phyloP scores from a whole-genome alignment of 2,329 filamentous ascomycete species.

The Cytospora piceae region DNA sequence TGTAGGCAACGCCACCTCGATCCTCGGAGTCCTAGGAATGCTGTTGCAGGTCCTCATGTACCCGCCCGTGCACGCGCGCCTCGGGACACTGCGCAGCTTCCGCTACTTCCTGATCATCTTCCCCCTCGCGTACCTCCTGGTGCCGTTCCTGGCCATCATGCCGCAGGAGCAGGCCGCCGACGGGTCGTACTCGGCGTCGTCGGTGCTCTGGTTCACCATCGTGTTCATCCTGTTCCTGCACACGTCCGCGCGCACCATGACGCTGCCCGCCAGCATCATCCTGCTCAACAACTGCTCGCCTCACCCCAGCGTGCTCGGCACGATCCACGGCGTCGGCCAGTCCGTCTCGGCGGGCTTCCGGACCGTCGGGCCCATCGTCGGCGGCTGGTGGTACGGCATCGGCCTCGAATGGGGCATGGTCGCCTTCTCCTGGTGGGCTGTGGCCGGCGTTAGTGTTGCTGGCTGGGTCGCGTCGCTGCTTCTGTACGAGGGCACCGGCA shows the following conservation, averaged over 20 bases:
- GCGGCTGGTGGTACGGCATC: constrained; percentile 53
- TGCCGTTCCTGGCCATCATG: constrained; percentile 68
- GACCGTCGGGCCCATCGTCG: constrained; percentile 54
- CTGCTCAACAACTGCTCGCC: constrained; percentile 65
- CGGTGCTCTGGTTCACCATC: constrained; percentile 59
- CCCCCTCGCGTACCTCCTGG: constrained; percentile 67
- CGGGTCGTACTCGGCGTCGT: constrained; percentile 23
- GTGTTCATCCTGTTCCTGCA: constrained; percentile 67
- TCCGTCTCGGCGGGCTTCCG: constrained; percentile 54
- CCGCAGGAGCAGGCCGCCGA: constrained; percentile 42
- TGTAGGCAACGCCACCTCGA: constrained; percentile 70
- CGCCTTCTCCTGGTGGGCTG: constrained; percentile 52
- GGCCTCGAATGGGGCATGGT: constrained; percentile 51
- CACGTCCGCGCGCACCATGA: constrained; percentile 74
- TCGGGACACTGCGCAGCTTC: constrained; percentile 71
- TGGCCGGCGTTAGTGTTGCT: constrained; percentile 54
- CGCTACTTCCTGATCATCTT: constrained; percentile 68
- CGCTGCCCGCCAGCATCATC: constrained; percentile 61
- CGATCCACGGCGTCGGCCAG: constrained; percentile 58
- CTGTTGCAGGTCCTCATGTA: constrained; percentile 71
- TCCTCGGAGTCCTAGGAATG: constrained; percentile 71
- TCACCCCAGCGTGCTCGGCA: constrained; percentile 60
- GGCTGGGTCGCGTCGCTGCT: constrained; percentile 63
- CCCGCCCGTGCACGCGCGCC: constrained; percentile 63
- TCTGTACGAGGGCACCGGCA: constrained; percentile 67